Evolutionary conservation across 1,139 yeast species (phyloP).

Genomic region (Taiozyma onychis): DNA sequence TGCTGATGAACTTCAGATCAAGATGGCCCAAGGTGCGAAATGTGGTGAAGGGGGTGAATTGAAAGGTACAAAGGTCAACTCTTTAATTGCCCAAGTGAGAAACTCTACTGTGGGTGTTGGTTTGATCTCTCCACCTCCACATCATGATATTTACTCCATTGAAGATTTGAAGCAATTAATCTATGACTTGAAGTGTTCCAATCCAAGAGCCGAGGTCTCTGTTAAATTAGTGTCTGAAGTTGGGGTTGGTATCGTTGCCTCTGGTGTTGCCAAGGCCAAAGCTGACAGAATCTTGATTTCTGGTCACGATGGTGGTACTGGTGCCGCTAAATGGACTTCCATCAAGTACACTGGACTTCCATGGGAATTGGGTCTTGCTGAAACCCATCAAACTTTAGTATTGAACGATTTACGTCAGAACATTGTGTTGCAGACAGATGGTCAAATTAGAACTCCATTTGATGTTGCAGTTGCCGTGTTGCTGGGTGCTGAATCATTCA

Average conservation of each 20-base stretch:
- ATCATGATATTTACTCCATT: slow-evolving; percentile 96
- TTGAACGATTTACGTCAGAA: slow-evolving; percentile 94
- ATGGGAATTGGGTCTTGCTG: slow-evolving; percentile 98
- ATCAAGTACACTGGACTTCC: slow-evolving; percentile 97
- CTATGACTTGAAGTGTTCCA: slow-evolving; percentile 93
- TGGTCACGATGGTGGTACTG: slow-evolving; percentile 99
- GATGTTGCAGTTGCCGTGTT: slow-evolving; percentile 95
- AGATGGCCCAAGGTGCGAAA: slow-evolving; percentile 99
- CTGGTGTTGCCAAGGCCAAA: slow-evolving; percentile 98
- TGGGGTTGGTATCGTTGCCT: slow-evolving; percentile 98
- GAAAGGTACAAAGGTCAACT: slow-evolving; percentile 83
- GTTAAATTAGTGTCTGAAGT: slow-evolving; percentile 96
- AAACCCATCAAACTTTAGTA: slow-evolving; percentile 95
- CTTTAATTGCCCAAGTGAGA: slow-evolving; percentile 87
- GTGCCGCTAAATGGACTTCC: slow-evolving; percentile 98
- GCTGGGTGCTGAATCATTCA: slow-evolving; percentile 98
- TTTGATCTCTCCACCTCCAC: slow-evolving; percentile 96
- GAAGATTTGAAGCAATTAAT: slow-evolving; percentile 96
- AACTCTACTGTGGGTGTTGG: slow-evolving; percentile 98
- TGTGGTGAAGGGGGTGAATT: slow-evolving; percentile 99
- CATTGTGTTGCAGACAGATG: slow-evolving; percentile 94
- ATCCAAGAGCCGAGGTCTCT: slow-evolving; percentile 95
- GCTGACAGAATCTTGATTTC: slow-evolving; percentile 94
- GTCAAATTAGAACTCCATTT: slow-evolving; percentile 88
- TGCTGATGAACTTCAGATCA: slow-evolving; percentile 96